Evolutionary conservation across 2,329 filamentous ascomycete genomes (phyloP), one percentile per base, ranked within the genome.

Genomic region (Fusarium solani-melongenae): DNA sequence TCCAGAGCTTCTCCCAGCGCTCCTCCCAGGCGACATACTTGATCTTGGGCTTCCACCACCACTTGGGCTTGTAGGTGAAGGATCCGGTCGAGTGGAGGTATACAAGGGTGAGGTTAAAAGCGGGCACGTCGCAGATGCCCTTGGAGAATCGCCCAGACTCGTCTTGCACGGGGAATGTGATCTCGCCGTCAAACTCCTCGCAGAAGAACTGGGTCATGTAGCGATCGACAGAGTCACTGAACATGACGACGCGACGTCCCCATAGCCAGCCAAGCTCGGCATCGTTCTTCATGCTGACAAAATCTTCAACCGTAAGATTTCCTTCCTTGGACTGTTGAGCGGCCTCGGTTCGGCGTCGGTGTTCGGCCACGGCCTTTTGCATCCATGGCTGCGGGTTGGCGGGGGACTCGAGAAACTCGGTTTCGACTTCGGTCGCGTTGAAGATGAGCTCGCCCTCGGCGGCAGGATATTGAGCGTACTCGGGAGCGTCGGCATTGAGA

Each of bases 371-470:
- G 17, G 72, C 69, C 69, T 66, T 68, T 14, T 46, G 69, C 72
- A 74, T 74, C 72, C 72, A 74, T 59, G 67, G 66, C 5, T 70
- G 60, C 2, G 72, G 72, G 14, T 74, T 75, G 0, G 57, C 59
- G 12, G 33, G 20, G 0, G 69, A 36, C 1, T 75, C 59, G 1
- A 74, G 69, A 3, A 64, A 73, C 8, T 70, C 69, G 7, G 63
- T 31, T 4, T 73, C 72, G 10, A 73, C 79, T 2, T 85, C 79
- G 0, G 91, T 92, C 24, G 92, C 92, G 74, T 94, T 94, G 8
- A 91, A 92, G 81, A 94, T 93, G 20, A 94, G 90, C 1, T 89
- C 82, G 4, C 71, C 60, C 6, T 53, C 31, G 5, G 64, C 56
- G 0, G 75, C 68, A 29, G 84, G 81, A 5, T 83, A 70, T 9